phyloP scores from a whole-genome alignment of 805 yeast genomes.

The Saccharomycopsis synnaedendra region DNA sequence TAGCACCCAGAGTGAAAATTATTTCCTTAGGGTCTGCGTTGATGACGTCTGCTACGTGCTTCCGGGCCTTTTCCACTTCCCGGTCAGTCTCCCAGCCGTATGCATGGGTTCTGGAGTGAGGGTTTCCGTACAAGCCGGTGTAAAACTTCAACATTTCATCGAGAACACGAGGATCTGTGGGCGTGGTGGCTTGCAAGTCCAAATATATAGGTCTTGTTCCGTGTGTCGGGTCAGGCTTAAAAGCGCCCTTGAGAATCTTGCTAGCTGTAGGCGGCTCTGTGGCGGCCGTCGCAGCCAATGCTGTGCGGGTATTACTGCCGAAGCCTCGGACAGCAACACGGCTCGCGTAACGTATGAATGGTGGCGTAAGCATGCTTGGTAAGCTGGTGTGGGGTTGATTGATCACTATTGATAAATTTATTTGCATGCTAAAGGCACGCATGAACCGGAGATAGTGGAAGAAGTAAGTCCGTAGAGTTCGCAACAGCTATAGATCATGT shows the following conservation, averaged over 20 bases:
- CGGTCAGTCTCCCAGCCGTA: constrained; percentile 98
- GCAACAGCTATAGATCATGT: too few relatives aligned
- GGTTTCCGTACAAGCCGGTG: constrained; percentile 94
- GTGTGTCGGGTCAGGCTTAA: constrained; percentile 22
- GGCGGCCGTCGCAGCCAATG: not conserved
- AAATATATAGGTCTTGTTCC: constrained; percentile 88
- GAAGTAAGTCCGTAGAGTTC: too few relatives aligned
- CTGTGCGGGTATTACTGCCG: not conserved
- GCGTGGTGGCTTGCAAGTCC: constrained; percentile 98
- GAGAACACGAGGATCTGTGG: constrained; percentile 92
- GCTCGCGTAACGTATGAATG: too few relatives aligned
- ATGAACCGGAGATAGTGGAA: too few relatives aligned
- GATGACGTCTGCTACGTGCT: constrained; percentile 70
- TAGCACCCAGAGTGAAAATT: constrained; percentile 95
- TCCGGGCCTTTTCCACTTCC: constrained; percentile 82
- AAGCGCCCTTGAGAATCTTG: constrained; percentile 10
- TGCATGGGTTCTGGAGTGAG: constrained; percentile 93
- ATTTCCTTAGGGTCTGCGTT: constrained; percentile 95
- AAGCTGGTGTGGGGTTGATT: too few relatives aligned
- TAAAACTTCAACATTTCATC: constrained; percentile 77
- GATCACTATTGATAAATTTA: too few relatives aligned
- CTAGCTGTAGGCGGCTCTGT: constrained; percentile 8
- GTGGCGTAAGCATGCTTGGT: too few relatives aligned
- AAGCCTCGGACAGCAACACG: too few relatives aligned
- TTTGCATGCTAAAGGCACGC: too few relatives aligned